A percentile compares a stretch with the other conserved stretches of the same genome.
Conservation (phyloP, 352 stramenopile genomes). For the Globisporangium spiculum region DNA sequence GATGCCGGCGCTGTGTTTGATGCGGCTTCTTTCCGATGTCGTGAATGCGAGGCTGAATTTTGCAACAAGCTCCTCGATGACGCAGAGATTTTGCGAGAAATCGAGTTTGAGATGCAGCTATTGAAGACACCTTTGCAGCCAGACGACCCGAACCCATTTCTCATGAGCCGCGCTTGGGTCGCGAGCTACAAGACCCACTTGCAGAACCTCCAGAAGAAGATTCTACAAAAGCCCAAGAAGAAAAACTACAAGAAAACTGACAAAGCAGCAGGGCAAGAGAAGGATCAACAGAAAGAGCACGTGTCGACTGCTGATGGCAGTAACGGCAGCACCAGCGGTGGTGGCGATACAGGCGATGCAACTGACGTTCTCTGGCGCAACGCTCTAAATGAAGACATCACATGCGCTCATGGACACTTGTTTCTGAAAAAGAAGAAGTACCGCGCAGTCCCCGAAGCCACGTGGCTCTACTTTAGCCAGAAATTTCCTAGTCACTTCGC, state of each 20-base stretch:
- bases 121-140: conserved; percentile 38
- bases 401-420: conserved; percentile 61
- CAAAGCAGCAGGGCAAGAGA: conserved; percentile 18
- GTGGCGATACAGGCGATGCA: conserved; percentile 12
- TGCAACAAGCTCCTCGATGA: conserved; percentile 52
- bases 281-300: conserved; percentile 9
- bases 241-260: conserved; percentile 22
- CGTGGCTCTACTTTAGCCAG: conserved; percentile 60
- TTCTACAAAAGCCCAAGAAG: conserved; percentile 27
- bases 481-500: conserved; percentile 50
- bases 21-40: conserved; percentile 43
- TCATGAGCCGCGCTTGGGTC: conserved; percentile 75
- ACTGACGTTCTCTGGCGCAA: conserved; percentile 32
- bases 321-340: background rate
- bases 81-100: conserved; percentile 45
- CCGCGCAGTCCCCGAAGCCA: conserved; percentile 38
- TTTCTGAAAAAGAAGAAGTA: conserved; percentile 70
- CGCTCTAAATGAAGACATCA: conserved; percentile 73
- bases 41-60: conserved; percentile 43
- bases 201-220: conserved; percentile 42
- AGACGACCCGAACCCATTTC: conserved; percentile 27
- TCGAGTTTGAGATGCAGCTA: conserved; percentile 44
- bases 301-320: background rate
- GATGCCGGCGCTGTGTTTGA: conserved; percentile 32
- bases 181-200: conserved; percentile 69